phyloP scores from a whole-genome alignment of 2,329 filamentous ascomycete genomes.

The Emericellopsis cladophorae region DNA sequence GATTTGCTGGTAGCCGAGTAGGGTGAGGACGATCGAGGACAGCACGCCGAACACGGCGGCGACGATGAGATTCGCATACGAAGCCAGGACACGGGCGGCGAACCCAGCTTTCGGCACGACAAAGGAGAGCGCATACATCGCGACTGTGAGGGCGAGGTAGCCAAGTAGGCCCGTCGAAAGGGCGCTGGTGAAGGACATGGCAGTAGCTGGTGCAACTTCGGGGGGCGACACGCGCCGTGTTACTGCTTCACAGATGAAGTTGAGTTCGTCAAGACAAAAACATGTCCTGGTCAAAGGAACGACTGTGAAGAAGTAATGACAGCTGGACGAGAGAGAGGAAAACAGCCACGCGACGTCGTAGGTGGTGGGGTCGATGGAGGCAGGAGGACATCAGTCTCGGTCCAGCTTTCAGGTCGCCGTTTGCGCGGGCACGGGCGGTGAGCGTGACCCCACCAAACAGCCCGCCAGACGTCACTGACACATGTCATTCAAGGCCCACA shows the following conservation, averaged over 20 bases:
- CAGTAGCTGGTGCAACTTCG: too few species aligned
- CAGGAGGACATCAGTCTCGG: too few species aligned
- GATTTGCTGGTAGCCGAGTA: slow-evolving; percentile 59
- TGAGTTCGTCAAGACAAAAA: background rate
- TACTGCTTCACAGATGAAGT: background rate
- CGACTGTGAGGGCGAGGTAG: slow-evolving; percentile 36
- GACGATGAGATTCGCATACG: slow-evolving; percentile 48
- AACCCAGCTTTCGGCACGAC: slow-evolving; percentile 50
- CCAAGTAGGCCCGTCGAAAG: slow-evolving; percentile 33
- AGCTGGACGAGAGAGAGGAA: background rate
- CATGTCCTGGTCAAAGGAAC: background rate
- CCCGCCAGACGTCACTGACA: too few species aligned
- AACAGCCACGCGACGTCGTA: background rate
- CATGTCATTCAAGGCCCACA: too few species aligned
- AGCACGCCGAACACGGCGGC: slow-evolving; percentile 63
- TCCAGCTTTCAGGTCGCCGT: too few species aligned
- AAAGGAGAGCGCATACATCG: slow-evolving; percentile 51
- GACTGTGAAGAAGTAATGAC: background rate
- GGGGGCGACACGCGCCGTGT: too few species aligned
- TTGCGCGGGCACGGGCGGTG: too few species aligned
- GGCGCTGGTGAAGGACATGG: slow-evolving; percentile 23
- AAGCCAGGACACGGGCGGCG: slow-evolving; percentile 53
- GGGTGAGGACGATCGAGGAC: slow-evolving; percentile 57
- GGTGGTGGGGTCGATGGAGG: too few species aligned
- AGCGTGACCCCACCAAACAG: too few species aligned